Conservation (phyloP, 2,329 filamentous ascomycete genomes). For the Chrysoporthe deuterocubensis region DNA sequence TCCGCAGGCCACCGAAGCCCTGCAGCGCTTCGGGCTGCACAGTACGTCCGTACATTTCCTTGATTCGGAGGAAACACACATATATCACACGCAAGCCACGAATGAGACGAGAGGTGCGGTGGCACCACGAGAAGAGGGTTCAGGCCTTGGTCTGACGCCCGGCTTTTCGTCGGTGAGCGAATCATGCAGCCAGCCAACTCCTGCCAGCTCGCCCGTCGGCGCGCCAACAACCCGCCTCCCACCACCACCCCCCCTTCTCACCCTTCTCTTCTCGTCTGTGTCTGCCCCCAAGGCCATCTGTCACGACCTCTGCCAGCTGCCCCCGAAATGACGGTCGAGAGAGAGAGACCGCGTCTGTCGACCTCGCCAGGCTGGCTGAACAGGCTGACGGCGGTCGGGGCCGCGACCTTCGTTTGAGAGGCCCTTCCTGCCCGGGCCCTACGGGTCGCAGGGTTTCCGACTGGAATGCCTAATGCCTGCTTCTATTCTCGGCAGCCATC, state of each 20-base stretch:
- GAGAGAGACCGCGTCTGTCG: neutral
- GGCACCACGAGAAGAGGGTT: neutral
- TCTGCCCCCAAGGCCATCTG: neutral
- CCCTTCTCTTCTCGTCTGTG: neutral
- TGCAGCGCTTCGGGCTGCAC: neutral
- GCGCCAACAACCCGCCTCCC: neutral
- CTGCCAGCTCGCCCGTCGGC: neutral
- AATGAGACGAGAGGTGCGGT: slow-evolving; percentile 2
- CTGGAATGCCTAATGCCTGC: neutral
- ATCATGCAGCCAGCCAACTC: neutral
- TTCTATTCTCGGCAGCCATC: slow-evolving; percentile 4
- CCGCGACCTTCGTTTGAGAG: neutral
- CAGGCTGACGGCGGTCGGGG: neutral
- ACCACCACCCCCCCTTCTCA: neutral
- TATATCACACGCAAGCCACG: neutral
- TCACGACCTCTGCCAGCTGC: neutral
- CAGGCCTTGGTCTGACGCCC: neutral
- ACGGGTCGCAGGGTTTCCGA: too few species aligned
- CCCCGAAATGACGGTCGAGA: neutral
- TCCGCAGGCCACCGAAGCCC: neutral
- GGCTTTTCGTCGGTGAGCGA: slow-evolving; percentile 1
- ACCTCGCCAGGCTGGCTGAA: neutral
- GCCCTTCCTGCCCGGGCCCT: neutral
- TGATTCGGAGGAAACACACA: neutral
- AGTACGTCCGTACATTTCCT: too few species aligned